Evolutionary conservation across 371 early-diverging fungal species (phyloP), one percentile per base, ranked within the genome.

Genomic region (Aphelidium insulamus): DNA sequence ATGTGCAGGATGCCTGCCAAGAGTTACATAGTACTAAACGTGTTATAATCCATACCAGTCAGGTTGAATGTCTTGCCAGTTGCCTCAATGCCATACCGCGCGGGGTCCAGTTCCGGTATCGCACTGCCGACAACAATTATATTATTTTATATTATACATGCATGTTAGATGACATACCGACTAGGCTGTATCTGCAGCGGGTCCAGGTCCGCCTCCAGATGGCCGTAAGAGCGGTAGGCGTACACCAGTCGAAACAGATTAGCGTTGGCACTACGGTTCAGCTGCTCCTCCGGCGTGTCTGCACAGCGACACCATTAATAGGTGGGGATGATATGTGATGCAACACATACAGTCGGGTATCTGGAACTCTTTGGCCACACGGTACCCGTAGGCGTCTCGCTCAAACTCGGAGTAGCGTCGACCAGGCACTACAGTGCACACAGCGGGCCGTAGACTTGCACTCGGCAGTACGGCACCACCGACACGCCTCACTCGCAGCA

Each of bases 161-260:
- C 4, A 15, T 28, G 28, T 28, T 18, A 26, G 29, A 2, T 10
- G n/a, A 56, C 63, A 50, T 55, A 77, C 73, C 71, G 67, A 37
- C 52, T 37, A 29, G 66, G 50, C 42, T 68, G 65, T 33, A 90
- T 60, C 19, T 61, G 59, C 41, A 92, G 60, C 5, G 94, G 94
- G 57, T 92, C 91, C 33, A 92, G 52, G 25, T 79, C 54, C 0
- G 90, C 81, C 3, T 58, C 65, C 28, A 62, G 59, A 52, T 92
- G 91, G 5, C 91, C 94, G 38, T 71, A 66, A 9, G 62, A 60
- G 34, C 83, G 68, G 54, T 72, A 90, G 8, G 82, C 78, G 29
- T 66, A 57, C 4, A 86, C 84, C 44, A 86, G 56, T 17, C 88
- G 72, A 19, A 90, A 49, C 20, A 90, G 57, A 38, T 77, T 74